Conservation (phyloP, 2,329 filamentous ascomycete species). For the Mollisia scopiformis region DNA sequence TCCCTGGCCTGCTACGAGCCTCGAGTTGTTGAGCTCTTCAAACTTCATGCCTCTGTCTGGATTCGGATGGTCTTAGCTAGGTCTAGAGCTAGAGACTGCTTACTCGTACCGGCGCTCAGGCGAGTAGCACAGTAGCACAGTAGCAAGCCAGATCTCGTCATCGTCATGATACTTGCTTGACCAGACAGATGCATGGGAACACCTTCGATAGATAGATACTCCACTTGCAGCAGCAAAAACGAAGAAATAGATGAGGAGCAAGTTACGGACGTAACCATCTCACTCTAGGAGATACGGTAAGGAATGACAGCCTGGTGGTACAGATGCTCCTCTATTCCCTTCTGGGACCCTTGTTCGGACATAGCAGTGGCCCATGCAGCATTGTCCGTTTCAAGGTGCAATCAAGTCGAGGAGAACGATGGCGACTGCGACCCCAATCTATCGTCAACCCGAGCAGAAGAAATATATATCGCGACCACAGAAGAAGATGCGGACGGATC, state of each 20-base stretch:
- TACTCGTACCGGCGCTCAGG: background rate
- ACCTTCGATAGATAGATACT: no score
- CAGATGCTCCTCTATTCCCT: background rate
- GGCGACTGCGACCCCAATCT: background rate
- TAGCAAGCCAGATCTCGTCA: no score
- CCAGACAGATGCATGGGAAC: background rate
- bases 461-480: constrained; percentile 3
- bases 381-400: constrained; percentile 9
- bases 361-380: constrained; percentile 10
- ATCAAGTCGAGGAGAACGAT: background rate
- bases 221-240: background rate
- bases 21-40: background rate
- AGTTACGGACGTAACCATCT: background rate
- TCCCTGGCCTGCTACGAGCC: background rate
- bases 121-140: background rate
- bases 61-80: background rate
- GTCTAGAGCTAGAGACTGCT: background rate
- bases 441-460: background rate
- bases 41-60: background rate
- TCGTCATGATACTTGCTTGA: background rate
- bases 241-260: constrained; percentile 2
- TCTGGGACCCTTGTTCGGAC: constrained; percentile 13
- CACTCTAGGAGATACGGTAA: background rate
- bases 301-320: background rate
- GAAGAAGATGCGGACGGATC: background rate